Evolutionary conservation across 257 asterid species (phyloP).

Genomic region (Linaria vulgaris): DNA sequence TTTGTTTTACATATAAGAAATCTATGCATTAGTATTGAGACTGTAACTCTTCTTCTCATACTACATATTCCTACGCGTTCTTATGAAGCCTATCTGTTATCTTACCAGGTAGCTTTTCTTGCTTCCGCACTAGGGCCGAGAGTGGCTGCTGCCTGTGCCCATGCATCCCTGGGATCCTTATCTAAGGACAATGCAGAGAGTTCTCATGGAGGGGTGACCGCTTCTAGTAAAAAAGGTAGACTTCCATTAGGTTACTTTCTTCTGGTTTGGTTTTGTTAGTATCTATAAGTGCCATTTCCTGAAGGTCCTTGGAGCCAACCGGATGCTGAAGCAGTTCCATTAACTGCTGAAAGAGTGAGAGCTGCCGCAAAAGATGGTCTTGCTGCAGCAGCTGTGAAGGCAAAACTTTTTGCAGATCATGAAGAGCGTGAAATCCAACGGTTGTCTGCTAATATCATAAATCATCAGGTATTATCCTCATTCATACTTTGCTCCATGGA

Average conservation of each 20-base stretch:
- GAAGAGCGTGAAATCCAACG: slow-evolving; percentile 74
- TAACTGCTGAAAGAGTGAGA: slow-evolving; percentile 49
- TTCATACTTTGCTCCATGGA: neutral
- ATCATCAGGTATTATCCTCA: slow-evolving; percentile 51
- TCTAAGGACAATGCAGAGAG: slow-evolving; percentile 55
- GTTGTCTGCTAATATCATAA: slow-evolving; percentile 60
- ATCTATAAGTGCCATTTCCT: slow-evolving; percentile 5
- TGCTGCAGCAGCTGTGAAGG: slow-evolving; percentile 56
- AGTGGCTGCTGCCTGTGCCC: slow-evolving; percentile 99
- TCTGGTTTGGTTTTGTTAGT: slow-evolving; percentile 12
- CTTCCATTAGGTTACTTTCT: neutral
- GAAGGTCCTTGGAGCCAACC: slow-evolving; percentile 37
- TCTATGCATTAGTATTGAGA: neutral
- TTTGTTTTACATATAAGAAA: neutral
- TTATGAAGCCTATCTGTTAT: neutral
- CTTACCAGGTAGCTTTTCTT: slow-evolving; percentile 76
- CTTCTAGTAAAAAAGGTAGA: slow-evolving; percentile 46
- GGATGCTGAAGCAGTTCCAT: slow-evolving; percentile 37
- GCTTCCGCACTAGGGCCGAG: slow-evolving; percentile 95
- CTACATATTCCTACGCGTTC: neutral
- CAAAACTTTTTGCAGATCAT: slow-evolving; percentile 66
- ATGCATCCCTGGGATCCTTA: slow-evolving; percentile 72
- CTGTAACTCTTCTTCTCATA: neutral
- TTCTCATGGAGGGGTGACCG: slow-evolving; percentile 43
- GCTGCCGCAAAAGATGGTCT: slow-evolving; percentile 67